Base-by-base conservation (phyloP, 164 flowering plant genomes). In the Liquidambar formosana region DNA sequence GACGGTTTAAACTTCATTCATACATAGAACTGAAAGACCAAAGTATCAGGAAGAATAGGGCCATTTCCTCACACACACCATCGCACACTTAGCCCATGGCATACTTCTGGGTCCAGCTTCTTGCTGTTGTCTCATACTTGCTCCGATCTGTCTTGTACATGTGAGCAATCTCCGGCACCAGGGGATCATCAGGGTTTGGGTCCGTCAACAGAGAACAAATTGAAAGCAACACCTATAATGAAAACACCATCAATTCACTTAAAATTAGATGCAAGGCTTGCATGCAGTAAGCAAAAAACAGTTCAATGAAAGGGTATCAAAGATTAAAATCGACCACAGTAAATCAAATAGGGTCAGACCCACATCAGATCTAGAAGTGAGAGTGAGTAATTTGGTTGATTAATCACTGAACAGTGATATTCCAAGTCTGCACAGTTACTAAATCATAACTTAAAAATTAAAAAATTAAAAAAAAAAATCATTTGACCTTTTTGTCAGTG, bases 101-200 rank as follows among this genome's bases (percentile, higher is more conserved):
- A 76, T 89, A 89, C 74, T 89, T 89, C 83, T 89, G 94, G 66
- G 90, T 89, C 94, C 94, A 89, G 92, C 89, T 89, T 79, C 95
- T 82, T 33, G 95, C 95, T 51, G 90, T 89, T 10, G 85, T 82
- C 81, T 89, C 95, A 46, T 89, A 89, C 84, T 89, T 89, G 81
- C 71, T 79, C 72, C 82, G 71, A 82, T 89, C 95, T 0, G 92
- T 88, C 85, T 89, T 89, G 82, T 89, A 89, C 92, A 89, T 88
- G 78, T 89, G 95, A 72, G 95, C 95, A 48, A 89, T 89, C 78
- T 89, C 95, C 0, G 95, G 95, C 62, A 89, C 95, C 76, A 89
- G 78, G 0, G 95, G 95, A 66, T 89, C 95, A 70, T 89, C 95
- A 8, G 95, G 95, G 60, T 89, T 89, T 45, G 95, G 95, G 71